phyloP scores from a whole-genome alignment of 768 basidiomycete species.

The Boletellus emodensis region DNA sequence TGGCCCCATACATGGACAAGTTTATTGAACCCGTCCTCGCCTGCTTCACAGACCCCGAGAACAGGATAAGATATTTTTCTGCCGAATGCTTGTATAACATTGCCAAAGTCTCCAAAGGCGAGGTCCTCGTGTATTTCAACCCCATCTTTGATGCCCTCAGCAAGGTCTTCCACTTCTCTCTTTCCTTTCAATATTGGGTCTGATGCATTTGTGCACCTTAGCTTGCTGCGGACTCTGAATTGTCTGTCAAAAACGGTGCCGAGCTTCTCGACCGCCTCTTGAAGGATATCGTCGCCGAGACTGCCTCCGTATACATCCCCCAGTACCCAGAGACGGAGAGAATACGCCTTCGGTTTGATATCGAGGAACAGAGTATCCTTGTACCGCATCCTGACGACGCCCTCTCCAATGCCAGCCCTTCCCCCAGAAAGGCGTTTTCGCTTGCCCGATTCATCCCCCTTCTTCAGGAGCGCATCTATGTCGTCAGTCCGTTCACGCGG shows the following conservation, averaged over 20 bases:
- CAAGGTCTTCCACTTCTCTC: conserved; percentile 57
- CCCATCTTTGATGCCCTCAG: conserved; percentile 96
- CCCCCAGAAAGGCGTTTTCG: conserved; percentile 79
- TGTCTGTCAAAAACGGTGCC: conserved; percentile 97
- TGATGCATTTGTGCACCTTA: conserved; percentile 31
- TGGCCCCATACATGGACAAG: conserved; percentile 91
- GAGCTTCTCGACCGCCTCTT: conserved; percentile 95
- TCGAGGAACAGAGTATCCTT: conserved; percentile 51
- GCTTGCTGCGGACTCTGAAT: conserved; percentile 94
- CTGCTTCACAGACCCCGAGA: conserved; percentile 93
- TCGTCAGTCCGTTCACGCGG: conserved; percentile 91
- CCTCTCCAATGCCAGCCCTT: conserved; percentile 21
- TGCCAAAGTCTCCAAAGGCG: conserved; percentile 94
- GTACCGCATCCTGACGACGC: conserved; percentile 58
- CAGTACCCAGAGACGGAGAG: conserved; percentile 79
- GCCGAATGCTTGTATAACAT: conserved; percentile 99
- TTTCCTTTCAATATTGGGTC: conserved; percentile 4
- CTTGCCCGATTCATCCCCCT: conserved; percentile 93
- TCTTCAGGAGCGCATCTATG: conserved; percentile 88
- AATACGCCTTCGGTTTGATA: conserved; percentile 43
- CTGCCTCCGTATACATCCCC: conserved; percentile 91
- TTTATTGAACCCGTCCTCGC: conserved; percentile 85
- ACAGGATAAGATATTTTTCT: conserved; percentile 94
- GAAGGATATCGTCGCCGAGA: conserved; percentile 97
- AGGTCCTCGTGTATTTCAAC: conserved; percentile 95